These are phyloP conservation scores for Zymoseptoria brevis DNA, from an alignment of 2,329 filamentous ascomycete genomes.

Conservation along the genomic window DNA sequence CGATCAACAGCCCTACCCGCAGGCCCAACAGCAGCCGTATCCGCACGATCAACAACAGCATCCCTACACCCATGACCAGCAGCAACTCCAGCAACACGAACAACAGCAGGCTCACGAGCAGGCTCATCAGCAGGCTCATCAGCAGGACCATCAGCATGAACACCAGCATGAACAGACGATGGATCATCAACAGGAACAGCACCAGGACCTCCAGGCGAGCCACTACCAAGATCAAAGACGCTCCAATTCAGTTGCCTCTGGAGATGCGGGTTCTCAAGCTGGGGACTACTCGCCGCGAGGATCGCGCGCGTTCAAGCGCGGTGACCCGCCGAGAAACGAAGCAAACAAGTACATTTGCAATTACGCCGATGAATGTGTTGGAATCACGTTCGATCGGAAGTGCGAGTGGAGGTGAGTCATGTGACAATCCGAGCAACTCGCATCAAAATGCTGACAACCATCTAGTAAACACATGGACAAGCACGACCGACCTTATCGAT, in stretches of 20 bases:
- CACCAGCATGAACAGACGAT: background rate
- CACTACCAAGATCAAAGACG: background rate
- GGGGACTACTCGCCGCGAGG: slow-evolving; percentile 15
- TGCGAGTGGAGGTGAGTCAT: slow-evolving; percentile 89
- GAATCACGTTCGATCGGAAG: slow-evolving; percentile 66
- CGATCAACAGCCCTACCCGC: background rate
- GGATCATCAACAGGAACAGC: background rate
- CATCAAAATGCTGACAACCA: slow-evolving; percentile 15
- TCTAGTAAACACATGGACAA: slow-evolving; percentile 96
- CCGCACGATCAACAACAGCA: background rate
- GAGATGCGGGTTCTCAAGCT: background rate
- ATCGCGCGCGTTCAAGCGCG: slow-evolving; percentile 26
- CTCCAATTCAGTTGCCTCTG: background rate
- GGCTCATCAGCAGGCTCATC: background rate
- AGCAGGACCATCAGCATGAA: background rate
- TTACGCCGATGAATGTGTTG: slow-evolving; percentile 56
- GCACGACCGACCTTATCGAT: slow-evolving; percentile 88
- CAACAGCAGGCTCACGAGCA: no score
- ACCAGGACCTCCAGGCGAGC: background rate
- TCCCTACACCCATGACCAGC: background rate
- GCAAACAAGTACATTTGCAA: slow-evolving; percentile 73
- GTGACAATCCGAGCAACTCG: background rate
- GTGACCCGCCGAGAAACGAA: slow-evolving; percentile 52
- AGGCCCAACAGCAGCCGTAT: background rate
- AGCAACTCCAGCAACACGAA: no score